Conservation (phyloP, 768 basidiomycete genomes). For the Tubosaeta sp. region DNA sequence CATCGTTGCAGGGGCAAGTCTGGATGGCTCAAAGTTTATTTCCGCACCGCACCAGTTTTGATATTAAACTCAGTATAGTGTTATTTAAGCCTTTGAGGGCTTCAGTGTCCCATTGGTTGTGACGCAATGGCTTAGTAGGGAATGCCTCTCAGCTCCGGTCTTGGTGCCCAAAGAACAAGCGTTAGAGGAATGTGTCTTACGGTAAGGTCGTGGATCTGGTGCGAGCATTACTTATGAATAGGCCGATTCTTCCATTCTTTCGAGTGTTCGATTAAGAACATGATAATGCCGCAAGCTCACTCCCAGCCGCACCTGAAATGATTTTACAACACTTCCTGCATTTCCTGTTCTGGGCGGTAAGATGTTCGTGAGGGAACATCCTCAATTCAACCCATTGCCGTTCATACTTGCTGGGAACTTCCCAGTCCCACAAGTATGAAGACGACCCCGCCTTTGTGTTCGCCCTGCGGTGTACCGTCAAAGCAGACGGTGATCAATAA, state of each 20-base stretch:
- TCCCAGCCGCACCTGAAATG: not conserved
- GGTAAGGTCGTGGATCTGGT: not conserved
- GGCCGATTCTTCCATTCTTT: not conserved
- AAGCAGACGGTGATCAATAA: not conserved
- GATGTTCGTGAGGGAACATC: not conserved
- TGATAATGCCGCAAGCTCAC: not conserved
- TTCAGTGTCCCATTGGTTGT: not conserved
- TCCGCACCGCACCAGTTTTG: not conserved
- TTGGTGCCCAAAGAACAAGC: not conserved
- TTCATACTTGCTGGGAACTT: not conserved
- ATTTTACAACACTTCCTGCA: not conserved
- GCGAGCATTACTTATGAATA: not conserved
- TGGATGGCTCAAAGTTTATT: not conserved
- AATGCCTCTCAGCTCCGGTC: not conserved
- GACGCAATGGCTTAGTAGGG: not conserved
- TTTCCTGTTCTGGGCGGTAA: not conserved
- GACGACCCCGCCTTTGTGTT: not conserved
- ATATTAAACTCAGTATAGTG: too few relatives aligned
- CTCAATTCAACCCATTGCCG: not conserved
- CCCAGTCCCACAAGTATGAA: not conserved
- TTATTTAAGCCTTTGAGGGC: too few relatives aligned
- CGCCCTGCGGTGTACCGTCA: not conserved
- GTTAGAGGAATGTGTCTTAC: not conserved
- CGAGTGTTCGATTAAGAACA: not conserved
- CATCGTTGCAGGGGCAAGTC: conserved; percentile 37